Base-by-base conservation (phyloP, 2,329 filamentous ascomycete species). In the Dryadomyces sulphureus region DNA sequence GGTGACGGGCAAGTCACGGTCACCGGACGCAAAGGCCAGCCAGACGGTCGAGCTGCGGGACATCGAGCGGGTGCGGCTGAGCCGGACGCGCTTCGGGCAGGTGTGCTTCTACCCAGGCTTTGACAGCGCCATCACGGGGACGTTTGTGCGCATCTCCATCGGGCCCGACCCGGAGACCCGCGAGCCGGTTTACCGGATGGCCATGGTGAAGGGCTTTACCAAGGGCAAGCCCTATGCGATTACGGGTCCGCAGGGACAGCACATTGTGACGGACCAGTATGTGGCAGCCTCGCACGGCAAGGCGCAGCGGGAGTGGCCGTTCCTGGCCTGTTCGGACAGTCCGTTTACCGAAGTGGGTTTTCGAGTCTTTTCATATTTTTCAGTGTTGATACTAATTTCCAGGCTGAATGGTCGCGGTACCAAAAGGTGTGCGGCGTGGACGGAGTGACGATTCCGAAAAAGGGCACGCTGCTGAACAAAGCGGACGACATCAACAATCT, bases 101-200 rank as follows among this genome's bases (percentile, higher is more conserved):
- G 83, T 94, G 46, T 95, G 88, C 70, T 94, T 94, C 66, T 90
- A 89, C 54, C 92, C 92, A 11, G 81, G 81, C 4, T 95, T 98
- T 54, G 84, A 94, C 47, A 68, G 83, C 8, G 74, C 83, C 25
- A 84, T 95, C 56, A 77, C 71, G 16, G 87, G 87, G 44, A 93
- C 88, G 62, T 98, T 84, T 60, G 81, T 82, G 34, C 84, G 92
- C 44, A 78, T 96, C 53, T 84, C 81, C 51, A 77, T 95, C 47
- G 90, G 89, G 1, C 73, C 81, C 12, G 83, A 93, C 58, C 75
- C 75, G 11, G 72, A 79, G 20, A 84, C 76, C 4, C 81, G 82
- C 4, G 69, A 80, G 49, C 82, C 84, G 50, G 75, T 85, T 53
- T 98, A 98, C 62, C 83, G 90, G 49, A 83, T 98, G 75, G 84